These are phyloP conservation scores for Colletotrichum sp. DNA, from an alignment of 2,329 filamentous ascomycete genomes.

Conservation along the genomic window DNA sequence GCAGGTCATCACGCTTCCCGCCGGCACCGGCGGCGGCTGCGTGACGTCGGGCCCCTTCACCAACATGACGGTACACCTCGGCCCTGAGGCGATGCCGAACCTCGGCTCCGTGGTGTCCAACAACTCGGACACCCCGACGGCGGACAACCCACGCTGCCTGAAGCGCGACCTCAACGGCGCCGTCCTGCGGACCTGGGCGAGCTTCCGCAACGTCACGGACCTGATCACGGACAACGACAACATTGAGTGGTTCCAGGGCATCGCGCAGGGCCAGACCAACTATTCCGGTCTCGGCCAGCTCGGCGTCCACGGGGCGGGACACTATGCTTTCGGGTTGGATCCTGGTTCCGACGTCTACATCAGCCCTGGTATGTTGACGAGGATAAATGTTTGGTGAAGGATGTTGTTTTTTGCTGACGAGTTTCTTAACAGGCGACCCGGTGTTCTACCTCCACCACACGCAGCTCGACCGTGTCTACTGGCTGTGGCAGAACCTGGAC, in stretches of 20 bases:
- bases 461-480: constrained; percentile 50
- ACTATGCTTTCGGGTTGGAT: constrained; percentile 48
- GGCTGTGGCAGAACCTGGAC: constrained; percentile 51
- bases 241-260: constrained; percentile 35
- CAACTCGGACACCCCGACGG: constrained; percentile 27
- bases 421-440: constrained; percentile 33
- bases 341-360: constrained; percentile 49
- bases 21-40: constrained; percentile 55
- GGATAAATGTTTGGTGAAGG: neutral
- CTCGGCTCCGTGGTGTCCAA: constrained; percentile 19
- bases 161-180: constrained; percentile 38
- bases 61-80: constrained; percentile 42
- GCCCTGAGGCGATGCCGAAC: constrained; percentile 28
- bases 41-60: constrained; percentile 38
- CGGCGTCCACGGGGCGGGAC: constrained; percentile 44
- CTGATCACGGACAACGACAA: constrained; percentile 31
- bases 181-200: constrained; percentile 22
- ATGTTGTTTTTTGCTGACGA: neutral
- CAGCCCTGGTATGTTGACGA: constrained; percentile 34
- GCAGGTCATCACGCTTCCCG: constrained; percentile 35
- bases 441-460: constrained; percentile 51
- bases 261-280: constrained; percentile 36
- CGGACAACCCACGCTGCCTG: constrained; percentile 46
- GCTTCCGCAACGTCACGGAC: constrained; percentile 27
- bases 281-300: constrained; percentile 29